Conservation (phyloP, 2,329 filamentous ascomycete species). For the Zasmidium angulare region DNA sequence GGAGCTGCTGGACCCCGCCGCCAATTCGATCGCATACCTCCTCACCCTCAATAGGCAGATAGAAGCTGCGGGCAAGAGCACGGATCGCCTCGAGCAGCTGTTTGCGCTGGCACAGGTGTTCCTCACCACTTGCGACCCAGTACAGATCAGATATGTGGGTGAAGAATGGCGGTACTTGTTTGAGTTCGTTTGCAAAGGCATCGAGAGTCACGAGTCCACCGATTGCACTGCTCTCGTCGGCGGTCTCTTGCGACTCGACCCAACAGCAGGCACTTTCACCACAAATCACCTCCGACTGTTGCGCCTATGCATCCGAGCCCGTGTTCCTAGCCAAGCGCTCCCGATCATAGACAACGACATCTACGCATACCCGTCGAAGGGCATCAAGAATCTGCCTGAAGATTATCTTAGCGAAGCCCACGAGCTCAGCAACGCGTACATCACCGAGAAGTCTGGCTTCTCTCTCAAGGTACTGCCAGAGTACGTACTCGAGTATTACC, state of each 20-base stretch:
- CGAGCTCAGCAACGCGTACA: slow-evolving; percentile 54
- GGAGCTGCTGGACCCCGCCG: slow-evolving; percentile 54
- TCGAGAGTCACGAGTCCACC: slow-evolving; percentile 11
- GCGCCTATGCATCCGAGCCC: slow-evolving; percentile 56
- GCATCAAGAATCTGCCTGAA: slow-evolving; percentile 37
- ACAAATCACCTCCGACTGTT: slow-evolving; percentile 60
- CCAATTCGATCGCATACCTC: slow-evolving; percentile 61
- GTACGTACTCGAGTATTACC: slow-evolving; percentile 57
- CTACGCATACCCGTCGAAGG: slow-evolving; percentile 59
- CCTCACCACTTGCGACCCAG: slow-evolving; percentile 50
- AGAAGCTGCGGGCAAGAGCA: slow-evolving; percentile 21
- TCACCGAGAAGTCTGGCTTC: slow-evolving; percentile 60
- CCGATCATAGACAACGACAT: slow-evolving; percentile 65
- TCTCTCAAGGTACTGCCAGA: slow-evolving; percentile 52
- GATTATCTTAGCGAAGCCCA: slow-evolving; percentile 43
- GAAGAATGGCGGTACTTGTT: slow-evolving; percentile 48
- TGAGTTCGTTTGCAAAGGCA: slow-evolving; percentile 29
- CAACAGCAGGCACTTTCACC: slow-evolving; percentile 65
- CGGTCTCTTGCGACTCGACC: slow-evolving; percentile 67
- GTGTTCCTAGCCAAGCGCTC: slow-evolving; percentile 56
- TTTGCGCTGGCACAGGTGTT: slow-evolving; percentile 52
- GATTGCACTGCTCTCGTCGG: slow-evolving; percentile 41
- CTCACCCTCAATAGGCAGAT: slow-evolving; percentile 49
- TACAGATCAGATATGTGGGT: slow-evolving; percentile 57
- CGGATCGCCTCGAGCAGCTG: slow-evolving; percentile 40